Percentiles rank a stretch among this genome's conserved stretches.
Evolutionary conservation across 768 basidiomycete species (phyloP).

Genomic region (Russula sp.): DNA sequence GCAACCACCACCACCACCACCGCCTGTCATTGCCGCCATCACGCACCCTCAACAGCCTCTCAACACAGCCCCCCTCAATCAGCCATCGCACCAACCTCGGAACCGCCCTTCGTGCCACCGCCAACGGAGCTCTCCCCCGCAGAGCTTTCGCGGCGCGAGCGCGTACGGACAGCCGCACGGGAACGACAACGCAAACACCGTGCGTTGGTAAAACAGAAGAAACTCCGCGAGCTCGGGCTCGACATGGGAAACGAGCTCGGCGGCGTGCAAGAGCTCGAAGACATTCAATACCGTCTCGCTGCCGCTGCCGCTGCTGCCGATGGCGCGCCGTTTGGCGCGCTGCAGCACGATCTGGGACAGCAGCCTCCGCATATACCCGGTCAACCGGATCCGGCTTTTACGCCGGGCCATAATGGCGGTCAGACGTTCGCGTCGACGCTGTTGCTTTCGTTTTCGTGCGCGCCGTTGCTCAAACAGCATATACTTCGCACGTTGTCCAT

Average conservation of each 20-base stretch:
- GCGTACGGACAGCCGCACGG: conserved; percentile 70
- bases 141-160: conserved; percentile 63
- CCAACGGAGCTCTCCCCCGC: conserved; percentile 53
- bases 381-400: conserved; percentile 58
- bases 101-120: conserved; percentile 45
- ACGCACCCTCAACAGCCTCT: conserved; percentile 26
- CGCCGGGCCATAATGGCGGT: conserved; percentile 57
- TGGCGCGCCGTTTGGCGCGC: conserved; percentile 39
- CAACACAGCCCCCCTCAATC: conserved; percentile 16
- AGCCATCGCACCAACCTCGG: conserved; percentile 23
- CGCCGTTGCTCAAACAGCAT: conserved; percentile 71
- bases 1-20: conserved; percentile 27
- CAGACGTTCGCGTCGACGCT: conserved; percentile 80
- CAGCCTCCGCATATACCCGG: conserved; percentile 41
- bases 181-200: conserved; percentile 84
- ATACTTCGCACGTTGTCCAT: conserved; percentile 68
- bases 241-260: conserved; percentile 74
- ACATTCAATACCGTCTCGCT: conserved; percentile 60
- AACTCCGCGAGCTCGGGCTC: conserved; percentile 77
- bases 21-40: conserved; percentile 17
- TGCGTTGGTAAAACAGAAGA: conserved; percentile 69
- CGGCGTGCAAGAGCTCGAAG: conserved; percentile 51
- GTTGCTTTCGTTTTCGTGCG: conserved; percentile 71
- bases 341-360: conserved; percentile 35
- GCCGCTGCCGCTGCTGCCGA: conserved; percentile 44